Percentiles rank a stretch among this genome's conserved stretches.
These are phyloP conservation scores for Boletus sp. DNA, from an alignment of 768 basidiomycete genomes.

Conservation along the genomic window DNA sequence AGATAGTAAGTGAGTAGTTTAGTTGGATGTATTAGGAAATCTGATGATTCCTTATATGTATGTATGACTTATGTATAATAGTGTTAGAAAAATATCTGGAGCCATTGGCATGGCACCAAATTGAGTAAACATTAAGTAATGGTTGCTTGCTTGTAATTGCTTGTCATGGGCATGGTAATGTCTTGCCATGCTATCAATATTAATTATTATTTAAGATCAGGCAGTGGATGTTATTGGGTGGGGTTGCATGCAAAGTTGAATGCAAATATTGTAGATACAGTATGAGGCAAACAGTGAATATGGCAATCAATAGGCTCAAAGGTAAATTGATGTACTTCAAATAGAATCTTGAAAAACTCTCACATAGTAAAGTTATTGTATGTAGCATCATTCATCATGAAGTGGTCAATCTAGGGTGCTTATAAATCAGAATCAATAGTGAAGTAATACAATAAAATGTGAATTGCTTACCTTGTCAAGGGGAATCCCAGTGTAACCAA, in stretches of 20 bases:
- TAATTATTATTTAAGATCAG: too few species aligned
- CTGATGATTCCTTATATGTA: too few species aligned
- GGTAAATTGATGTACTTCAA: not conserved
- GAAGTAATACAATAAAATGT: constrained; percentile 1
- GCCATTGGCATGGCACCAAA: too few species aligned
- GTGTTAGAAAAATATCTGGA: too few species aligned
- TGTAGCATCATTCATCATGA: constrained; percentile 15
- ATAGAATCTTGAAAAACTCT: not conserved
- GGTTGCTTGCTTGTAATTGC: too few species aligned
- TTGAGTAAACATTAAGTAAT: too few species aligned
- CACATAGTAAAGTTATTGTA: constrained; percentile 15
- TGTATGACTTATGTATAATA: too few species aligned
- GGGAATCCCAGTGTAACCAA: constrained; percentile 4
- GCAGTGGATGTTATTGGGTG: too few species aligned
- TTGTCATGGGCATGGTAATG: too few species aligned
- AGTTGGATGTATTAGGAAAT: too few species aligned
- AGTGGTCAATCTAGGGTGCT: constrained; percentile 10
- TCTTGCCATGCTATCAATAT: too few species aligned
- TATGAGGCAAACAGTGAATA: constrained; percentile 23
- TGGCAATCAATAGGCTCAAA: not conserved
- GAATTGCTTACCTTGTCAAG: not conserved
- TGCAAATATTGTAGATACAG: constrained; percentile 20
- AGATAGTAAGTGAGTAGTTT: too few species aligned
- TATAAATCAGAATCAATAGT: not conserved
- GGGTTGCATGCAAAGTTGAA: not conserved